These are phyloP conservation scores for Martensiomyces pterosporus DNA, from an alignment of 192 early-diverging fungal species.

Conservation along the genomic window DNA sequence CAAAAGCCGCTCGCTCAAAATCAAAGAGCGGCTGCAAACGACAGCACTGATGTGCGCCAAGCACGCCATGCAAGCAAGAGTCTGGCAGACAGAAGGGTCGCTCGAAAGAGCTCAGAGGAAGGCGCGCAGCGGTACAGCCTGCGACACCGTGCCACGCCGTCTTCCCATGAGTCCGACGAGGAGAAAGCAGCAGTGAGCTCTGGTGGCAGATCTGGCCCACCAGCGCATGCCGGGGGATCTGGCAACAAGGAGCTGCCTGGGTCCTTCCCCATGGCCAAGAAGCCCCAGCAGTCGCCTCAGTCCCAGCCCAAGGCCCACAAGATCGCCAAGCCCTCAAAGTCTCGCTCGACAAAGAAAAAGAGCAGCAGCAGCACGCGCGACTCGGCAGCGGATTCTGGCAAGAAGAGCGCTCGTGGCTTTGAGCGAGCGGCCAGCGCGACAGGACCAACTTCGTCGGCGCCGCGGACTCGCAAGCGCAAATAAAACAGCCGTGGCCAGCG, in stretches of 20 bases:
- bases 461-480: conserved; percentile 29
- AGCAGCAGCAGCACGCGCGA: not conserved
- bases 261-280: too few relatives aligned
- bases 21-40: not conserved
- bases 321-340: too few relatives aligned
- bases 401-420: conserved; percentile 20
- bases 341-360: conserved; percentile 9
- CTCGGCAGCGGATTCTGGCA: not conserved
- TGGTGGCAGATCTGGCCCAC: too few relatives aligned
- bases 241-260: too few relatives aligned
- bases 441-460: not conserved
- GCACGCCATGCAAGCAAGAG: not conserved
- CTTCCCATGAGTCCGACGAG: too few relatives aligned
- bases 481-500: too few relatives aligned
- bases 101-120: not conserved
- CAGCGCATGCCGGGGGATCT: too few relatives aligned
- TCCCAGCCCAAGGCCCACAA: too few relatives aligned
- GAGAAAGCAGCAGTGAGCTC: too few relatives aligned
- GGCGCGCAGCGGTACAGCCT: conserved; percentile 27
- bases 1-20: not conserved
- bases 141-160: conserved; percentile 20
- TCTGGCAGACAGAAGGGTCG: not conserved
- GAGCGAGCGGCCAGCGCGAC: conserved; percentile 17
- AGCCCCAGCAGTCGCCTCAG: too few relatives aligned
- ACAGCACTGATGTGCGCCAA: too few relatives aligned